Percentiles rank a stretch among this genome's conserved stretches.
phyloP scores from a whole-genome alignment of 129 eudicot genomes.

The Heracleum sosnowskyi region DNA sequence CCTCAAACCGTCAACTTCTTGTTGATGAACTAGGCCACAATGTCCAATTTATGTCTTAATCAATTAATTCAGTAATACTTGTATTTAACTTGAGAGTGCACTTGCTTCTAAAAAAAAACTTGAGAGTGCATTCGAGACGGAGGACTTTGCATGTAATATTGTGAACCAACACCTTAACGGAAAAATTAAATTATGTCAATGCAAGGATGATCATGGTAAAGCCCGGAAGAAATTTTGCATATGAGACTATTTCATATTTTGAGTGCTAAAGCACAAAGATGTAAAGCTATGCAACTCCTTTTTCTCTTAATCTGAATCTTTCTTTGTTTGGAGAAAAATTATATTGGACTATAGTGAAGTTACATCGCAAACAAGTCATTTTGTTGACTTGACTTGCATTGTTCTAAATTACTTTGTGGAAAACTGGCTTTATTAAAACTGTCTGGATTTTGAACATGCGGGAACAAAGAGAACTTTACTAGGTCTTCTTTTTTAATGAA shows the following conservation, averaged over 20 bases:
- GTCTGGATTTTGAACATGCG: background rate
- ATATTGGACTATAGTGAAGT: background rate
- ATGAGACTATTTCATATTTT: background rate
- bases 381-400: slow-evolving; percentile 10
- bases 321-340: background rate
- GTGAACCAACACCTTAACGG: background rate
- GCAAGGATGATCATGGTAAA: background rate
- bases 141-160: background rate
- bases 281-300: background rate
- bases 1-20: background rate
- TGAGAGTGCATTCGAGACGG: background rate
- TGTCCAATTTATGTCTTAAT: background rate
- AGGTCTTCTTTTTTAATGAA: background rate
- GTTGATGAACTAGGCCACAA: background rate
- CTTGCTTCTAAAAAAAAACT: too few species aligned
- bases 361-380: background rate
- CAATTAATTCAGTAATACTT: background rate
- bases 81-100: background rate
- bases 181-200: background rate
- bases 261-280: background rate
- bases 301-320: background rate
- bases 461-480: background rate
- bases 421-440: background rate
- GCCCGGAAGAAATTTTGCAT: background rate
- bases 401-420: background rate